phyloP scores from a whole-genome alignment of 768 basidiomycete species.

The Tylopilus rubrobrunneus region DNA sequence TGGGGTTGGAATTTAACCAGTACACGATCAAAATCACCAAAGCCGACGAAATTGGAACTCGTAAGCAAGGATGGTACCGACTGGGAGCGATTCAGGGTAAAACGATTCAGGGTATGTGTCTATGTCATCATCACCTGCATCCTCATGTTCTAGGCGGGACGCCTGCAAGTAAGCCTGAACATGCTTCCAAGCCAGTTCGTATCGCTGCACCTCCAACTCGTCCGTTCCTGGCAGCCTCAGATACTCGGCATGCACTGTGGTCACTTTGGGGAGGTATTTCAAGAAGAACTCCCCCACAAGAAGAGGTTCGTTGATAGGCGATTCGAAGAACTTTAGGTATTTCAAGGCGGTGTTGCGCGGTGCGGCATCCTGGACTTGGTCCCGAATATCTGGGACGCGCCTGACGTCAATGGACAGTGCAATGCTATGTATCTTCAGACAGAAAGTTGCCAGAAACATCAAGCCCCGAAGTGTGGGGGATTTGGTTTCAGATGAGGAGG shows the following conservation, averaged over 20 bases:
- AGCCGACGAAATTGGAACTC: too few relatives aligned
- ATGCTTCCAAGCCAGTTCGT: slow-evolving; percentile 1
- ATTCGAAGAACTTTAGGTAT: slow-evolving; percentile 1
- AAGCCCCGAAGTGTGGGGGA: slow-evolving; percentile 8
- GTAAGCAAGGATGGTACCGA: too few relatives aligned
- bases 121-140: too few relatives aligned
- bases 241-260: not conserved
- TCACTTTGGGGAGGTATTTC: slow-evolving; percentile 2
- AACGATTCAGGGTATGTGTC: too few relatives aligned
- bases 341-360: not conserved
- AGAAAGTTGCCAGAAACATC: slow-evolving; percentile 1
- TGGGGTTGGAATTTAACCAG: too few relatives aligned
- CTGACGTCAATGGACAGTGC: slow-evolving; percentile 10
- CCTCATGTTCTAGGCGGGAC: too few relatives aligned
- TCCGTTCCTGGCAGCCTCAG: not conserved
- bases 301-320: slow-evolving; percentile 6
- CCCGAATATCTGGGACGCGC: slow-evolving; percentile 2
- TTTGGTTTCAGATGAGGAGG: slow-evolving; percentile 6
- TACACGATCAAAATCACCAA: too few relatives aligned
- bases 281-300: slow-evolving; percentile 13
- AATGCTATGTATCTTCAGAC: not conserved
- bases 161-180: not conserved
- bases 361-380: not conserved
- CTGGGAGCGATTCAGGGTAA: too few relatives aligned
- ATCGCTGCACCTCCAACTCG: not conserved